Conservation (phyloP, 2,329 filamentous ascomycete species). For the Lasiodiplodia hormozganensis region DNA sequence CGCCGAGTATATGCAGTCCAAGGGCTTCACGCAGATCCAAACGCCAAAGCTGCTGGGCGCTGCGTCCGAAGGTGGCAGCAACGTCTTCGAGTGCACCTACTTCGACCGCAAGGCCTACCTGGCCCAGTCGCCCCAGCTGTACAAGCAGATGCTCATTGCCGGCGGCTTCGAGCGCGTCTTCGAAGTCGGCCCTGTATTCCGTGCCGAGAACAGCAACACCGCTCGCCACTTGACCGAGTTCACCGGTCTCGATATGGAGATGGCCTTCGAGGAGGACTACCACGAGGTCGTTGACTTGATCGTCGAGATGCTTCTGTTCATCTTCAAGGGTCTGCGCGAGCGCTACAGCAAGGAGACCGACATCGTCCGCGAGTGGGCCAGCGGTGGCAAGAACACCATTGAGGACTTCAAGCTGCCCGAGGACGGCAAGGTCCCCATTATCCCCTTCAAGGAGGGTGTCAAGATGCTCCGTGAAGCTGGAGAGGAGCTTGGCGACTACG, state of each 20-base stretch:
- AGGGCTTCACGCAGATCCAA: conserved; percentile 83
- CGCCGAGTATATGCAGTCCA: conserved; percentile 76
- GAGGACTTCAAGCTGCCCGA: conserved; percentile 79
- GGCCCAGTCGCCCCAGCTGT: conserved; percentile 83
- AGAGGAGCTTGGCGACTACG: conserved; percentile 76
- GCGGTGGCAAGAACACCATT: conserved; percentile 69
- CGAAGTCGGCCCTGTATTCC: conserved; percentile 81
- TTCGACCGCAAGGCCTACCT: conserved; percentile 84
- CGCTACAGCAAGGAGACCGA: conserved; percentile 75
- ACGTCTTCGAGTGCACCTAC: conserved; percentile 89
- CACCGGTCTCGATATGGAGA: conserved; percentile 86
- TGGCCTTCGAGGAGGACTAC: conserved; percentile 84
- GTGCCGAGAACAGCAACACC: conserved; percentile 86
- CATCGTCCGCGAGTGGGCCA: conserved; percentile 62
- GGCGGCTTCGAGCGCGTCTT: conserved; percentile 79
- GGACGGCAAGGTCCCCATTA: conserved; percentile 74
- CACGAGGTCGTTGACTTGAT: conserved; percentile 75
- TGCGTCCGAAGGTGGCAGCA: conserved; percentile 89
- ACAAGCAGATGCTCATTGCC: conserved; percentile 87
- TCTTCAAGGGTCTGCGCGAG: conserved; percentile 76
- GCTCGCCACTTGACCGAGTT: conserved; percentile 88
- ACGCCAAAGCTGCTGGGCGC: conserved; percentile 89
- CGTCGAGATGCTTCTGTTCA: conserved; percentile 76
- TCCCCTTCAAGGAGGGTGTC: conserved; percentile 81
- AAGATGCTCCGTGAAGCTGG: conserved; percentile 78